Evolutionary conservation across 2,329 filamentous ascomycete species (phyloP), one percentile per base, ranked within the genome.

Genomic region (Endoconidiophora laricicola): DNA sequence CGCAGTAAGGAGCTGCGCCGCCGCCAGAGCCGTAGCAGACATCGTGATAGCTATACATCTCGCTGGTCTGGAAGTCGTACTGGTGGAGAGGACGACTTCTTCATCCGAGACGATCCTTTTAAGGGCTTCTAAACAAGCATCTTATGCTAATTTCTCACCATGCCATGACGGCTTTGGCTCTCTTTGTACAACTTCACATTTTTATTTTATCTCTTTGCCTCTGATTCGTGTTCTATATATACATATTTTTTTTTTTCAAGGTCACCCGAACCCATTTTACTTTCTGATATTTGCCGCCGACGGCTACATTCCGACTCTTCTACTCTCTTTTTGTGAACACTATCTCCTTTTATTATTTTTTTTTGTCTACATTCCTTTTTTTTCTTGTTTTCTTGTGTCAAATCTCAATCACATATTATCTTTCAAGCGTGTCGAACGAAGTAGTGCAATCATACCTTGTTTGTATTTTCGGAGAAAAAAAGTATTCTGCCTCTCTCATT

Each of bases 81-180:
- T n/a, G 65, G 7, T 63, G 46, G 66, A 14, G 73, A 78, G 54
- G 75, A 79, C 52, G 74, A 79, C 51, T 76, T 68, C 57, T 69
- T 70, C 42, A 42, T 47, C 59, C 65, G 71, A 37, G 73, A 79
- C 22, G 76, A 81, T 54, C 77, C 77, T 1, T 81, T 81, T 56
- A 70, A 67, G 56, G 76, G 76, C 3, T 81, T 81, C 56, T 81
- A 59, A 26, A 5, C 7, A 37, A 18, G 45, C 14, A 12, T 5
- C 14, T 39, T 40, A 23, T 23, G 26, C 24, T 45, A 20, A 37
- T 37, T 38, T 14, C 16, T 29, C 6, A 14, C n/a, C 29, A 23
- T 42, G 7, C 24, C 9, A n/a, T 24, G 12, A 33, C 29, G 18
- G 20, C 41, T 42, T 49, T 37, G 23, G 22, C 33, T 26, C 22